Evolutionary conservation across 73 alveolate species (phyloP), one percentile per base, ranked within the genome.

Genomic region (Paramecium tetraurelia): DNA sequence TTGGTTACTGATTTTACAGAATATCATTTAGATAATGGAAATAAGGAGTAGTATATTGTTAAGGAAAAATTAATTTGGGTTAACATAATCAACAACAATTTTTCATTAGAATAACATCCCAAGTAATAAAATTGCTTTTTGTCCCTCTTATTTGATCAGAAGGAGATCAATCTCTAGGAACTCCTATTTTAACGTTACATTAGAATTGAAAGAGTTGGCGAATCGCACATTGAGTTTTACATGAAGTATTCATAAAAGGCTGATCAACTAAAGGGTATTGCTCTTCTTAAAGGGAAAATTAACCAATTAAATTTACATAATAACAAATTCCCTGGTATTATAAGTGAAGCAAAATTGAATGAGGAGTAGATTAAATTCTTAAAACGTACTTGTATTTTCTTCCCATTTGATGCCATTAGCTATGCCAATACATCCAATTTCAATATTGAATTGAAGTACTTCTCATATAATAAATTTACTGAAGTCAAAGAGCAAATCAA

Each of bases 401-500:
- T 80, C 46, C 75, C 90, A 20, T 80, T 80, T 80, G 90, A 80
- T 44, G 75, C 70, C 8, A 80, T 80, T 3, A 80, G 76, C 22
- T 80, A 80, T 80, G 90, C 90, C 43, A 80, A 80, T 48, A 80
- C 90, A 12, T 80, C 90, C 10, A 80, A 40, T 41, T 80, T 31
- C 16, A 80, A 80, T 44, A 80, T 80, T 21, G 90, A 80, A 43
- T 31, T 80, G 24, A 80, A 80, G n/a, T 80, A 80, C n/a, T 80
- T 44, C 44, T 80, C 90, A 8, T 80, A 80, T 80, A 80, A 80
- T 80, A 80, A 80, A 80, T 80, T 80, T 46, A 80, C 90, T 1
- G 90, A 80, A 69, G 87, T 89, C 41, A 77, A 89, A 38, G 87
- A 89, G 29, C 24, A 70, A 24, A 46, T 89, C 11, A 89, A 89